phyloP scores from a whole-genome alignment of 805 yeast species.

The Sugiyamaella smithiae region DNA sequence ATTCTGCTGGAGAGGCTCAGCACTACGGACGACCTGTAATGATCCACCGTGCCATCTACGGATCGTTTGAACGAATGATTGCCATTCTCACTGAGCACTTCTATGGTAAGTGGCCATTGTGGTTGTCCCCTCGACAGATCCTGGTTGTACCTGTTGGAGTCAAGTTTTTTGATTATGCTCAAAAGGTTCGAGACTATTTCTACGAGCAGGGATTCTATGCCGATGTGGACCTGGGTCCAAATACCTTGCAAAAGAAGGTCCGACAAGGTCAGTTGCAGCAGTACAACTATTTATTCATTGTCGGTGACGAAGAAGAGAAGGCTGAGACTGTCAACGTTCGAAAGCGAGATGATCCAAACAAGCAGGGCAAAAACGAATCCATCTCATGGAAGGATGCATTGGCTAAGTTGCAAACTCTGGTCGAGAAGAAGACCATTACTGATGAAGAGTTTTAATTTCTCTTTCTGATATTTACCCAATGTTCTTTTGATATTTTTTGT shows the following conservation, averaged over 20 bases:
- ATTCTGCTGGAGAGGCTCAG: constrained; percentile 36
- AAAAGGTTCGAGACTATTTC: constrained; percentile 67
- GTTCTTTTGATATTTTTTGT: background rate
- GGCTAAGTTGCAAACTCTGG: constrained; percentile 62
- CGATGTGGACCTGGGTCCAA: constrained; percentile 90
- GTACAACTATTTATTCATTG: constrained; percentile 94
- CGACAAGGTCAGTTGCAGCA: constrained; percentile 93
- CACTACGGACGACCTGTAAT: constrained; percentile 86
- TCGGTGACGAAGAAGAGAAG: constrained; percentile 90
- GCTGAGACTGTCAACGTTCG: constrained; percentile 86
- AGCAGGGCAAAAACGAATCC: constrained; percentile 86
- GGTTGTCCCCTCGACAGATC: constrained; percentile 99
- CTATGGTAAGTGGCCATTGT: constrained; percentile 99
- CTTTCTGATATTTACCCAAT: no score
- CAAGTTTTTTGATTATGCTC: constrained; percentile 87
- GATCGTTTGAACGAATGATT: constrained; percentile 98
- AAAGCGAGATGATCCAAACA: constrained; percentile 86
- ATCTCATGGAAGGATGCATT: constrained; percentile 70
- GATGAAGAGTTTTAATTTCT: constrained; percentile 22
- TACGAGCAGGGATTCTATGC: constrained; percentile 74
- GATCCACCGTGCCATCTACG: constrained; percentile 98
- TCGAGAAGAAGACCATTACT: constrained; percentile 46
- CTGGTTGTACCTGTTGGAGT: constrained; percentile 96
- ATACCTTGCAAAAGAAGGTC: constrained; percentile 96
- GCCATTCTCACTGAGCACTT: constrained; percentile 97